A percentile compares a stretch with the other conserved stretches of the same genome.
Evolutionary conservation across 305 asterid genomes (phyloP).

Genomic region (Fraxinus albicans): DNA sequence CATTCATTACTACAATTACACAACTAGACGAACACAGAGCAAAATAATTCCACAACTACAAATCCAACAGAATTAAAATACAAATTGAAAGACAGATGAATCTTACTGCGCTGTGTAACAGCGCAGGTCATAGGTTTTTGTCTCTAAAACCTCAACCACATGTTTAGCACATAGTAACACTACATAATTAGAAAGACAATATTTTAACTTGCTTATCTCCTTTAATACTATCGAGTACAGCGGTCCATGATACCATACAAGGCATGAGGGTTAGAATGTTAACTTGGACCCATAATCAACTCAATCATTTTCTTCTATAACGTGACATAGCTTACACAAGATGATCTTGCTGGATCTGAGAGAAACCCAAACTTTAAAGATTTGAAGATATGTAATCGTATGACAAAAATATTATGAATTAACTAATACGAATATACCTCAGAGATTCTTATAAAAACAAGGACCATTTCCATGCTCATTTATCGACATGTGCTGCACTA

Average conservation of each 20-base stretch:
- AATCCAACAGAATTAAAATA: not conserved
- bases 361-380: not conserved
- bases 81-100: not conserved
- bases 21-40: not conserved
- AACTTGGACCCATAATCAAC: not conserved
- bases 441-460: not conserved
- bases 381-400: not conserved
- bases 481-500: slow-evolving; percentile 28
- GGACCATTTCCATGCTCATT: slow-evolving; percentile 13
- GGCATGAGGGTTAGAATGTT: not conserved
- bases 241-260: not conserved
- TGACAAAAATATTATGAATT: slow-evolving; percentile 14
- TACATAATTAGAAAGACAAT: not conserved
- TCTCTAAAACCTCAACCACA: not conserved
- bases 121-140: not conserved
- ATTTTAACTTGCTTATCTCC: not conserved
- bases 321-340: not conserved
- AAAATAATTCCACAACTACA: not conserved
- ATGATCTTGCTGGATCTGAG: not conserved
- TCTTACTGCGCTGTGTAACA: not conserved
- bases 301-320: not conserved
- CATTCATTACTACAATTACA: not conserved
- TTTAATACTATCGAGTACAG: not conserved
- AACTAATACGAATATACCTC: not conserved
- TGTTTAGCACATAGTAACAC: not conserved